Conservation (phyloP, 345 rosid species). For the Syzygium oleosum region DNA sequence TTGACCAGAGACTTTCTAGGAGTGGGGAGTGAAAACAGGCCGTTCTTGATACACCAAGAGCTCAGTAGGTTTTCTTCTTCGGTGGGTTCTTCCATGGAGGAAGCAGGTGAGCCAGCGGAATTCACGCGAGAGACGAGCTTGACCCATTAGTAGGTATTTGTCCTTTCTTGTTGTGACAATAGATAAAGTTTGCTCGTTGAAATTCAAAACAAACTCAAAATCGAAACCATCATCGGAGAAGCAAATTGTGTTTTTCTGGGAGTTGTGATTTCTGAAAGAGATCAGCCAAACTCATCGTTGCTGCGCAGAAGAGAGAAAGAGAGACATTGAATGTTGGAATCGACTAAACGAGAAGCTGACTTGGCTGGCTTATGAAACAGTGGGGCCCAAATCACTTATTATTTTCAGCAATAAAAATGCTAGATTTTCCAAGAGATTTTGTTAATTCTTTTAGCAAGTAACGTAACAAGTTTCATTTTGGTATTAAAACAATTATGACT, state of each 20-base stretch:
- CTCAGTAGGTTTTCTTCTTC: constrained; percentile 22
- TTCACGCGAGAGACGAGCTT: neutral
- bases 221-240: neutral
- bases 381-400: neutral
- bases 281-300: neutral
- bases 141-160: neutral
- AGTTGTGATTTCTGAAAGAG: neutral
- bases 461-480: neutral
- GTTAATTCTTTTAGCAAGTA: neutral
- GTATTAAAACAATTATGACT: neutral
- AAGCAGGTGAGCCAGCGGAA: neutral
- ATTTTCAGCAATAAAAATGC: neutral
- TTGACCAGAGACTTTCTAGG: constrained; percentile 72
- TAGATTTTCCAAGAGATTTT: neutral
- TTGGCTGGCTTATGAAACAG: neutral
- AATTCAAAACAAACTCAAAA: neutral
- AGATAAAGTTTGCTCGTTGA: neutral
- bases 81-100: constrained; percentile 13
- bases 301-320: neutral
- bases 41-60: constrained; percentile 29
- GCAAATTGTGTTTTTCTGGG: neutral
- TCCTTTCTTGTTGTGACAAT: neutral
- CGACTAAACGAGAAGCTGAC: neutral
- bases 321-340: neutral
- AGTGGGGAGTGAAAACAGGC: constrained; percentile 30